Percentiles rank a stretch among this genome's conserved stretches.
These are phyloP conservation scores for Verbena officinalis DNA, from an alignment of 257 asterid species.

Conservation along the genomic window DNA sequence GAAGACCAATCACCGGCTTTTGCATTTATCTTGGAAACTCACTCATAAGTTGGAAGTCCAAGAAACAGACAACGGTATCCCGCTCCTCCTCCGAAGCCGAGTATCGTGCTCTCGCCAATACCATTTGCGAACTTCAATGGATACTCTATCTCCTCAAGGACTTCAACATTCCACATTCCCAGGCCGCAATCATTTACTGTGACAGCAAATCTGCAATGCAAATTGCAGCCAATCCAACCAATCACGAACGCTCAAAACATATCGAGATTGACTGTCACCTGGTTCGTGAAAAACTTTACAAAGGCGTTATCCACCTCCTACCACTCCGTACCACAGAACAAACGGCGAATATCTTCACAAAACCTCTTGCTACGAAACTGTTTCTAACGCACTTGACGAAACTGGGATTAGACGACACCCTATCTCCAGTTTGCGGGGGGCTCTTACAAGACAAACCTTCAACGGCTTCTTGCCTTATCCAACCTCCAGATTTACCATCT, in stretches of 20 bases:
- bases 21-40: neutral
- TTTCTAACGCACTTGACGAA: too few relatives aligned
- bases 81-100: neutral
- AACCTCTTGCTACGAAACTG: too few relatives aligned
- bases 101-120: neutral
- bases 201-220: neutral
- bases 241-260: constrained; percentile 1
- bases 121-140: neutral
- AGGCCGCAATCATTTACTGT: neutral
- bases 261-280: neutral
- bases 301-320: too few relatives aligned
- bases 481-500: too few relatives aligned
- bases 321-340: too few relatives aligned
- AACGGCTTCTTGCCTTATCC: too few relatives aligned
- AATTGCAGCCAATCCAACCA: neutral
- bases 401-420: too few relatives aligned
- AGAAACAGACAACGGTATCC: neutral
- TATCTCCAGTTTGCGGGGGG: too few relatives aligned
- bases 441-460: too few relatives aligned
- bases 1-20: neutral
- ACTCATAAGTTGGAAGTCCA: neutral
- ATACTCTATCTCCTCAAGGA: neutral
- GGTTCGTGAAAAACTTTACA: neutral
- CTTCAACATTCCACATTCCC: neutral
- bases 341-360: too few relatives aligned